Percentiles rank a stretch among this genome's conserved stretches.
Conservation (phyloP, 2,329 filamentous ascomycete species). For the Lachnum nothofagi region DNA sequence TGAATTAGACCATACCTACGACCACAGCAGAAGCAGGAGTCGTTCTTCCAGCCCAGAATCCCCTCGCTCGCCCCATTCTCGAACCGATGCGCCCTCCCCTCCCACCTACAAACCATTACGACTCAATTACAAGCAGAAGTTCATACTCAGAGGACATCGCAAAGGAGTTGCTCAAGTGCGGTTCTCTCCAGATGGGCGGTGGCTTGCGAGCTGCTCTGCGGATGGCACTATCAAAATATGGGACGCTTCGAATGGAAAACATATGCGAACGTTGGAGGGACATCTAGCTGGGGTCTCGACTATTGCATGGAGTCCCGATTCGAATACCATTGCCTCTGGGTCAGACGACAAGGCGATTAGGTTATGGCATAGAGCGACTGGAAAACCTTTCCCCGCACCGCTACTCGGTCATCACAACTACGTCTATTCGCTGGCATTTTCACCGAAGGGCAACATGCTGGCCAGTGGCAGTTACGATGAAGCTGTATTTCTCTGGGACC, state of each 20-base stretch:
- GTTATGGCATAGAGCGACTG: conserved; percentile 74
- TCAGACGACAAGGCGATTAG: conserved; percentile 95
- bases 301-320: conserved; percentile 90
- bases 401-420: conserved; percentile 92
- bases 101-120: conserved; percentile 24
- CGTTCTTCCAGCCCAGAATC: conserved; percentile 23
- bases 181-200: conserved; percentile 84
- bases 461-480: conserved; percentile 95
- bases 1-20: conserved; percentile 28
- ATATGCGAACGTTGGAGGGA: conserved; percentile 84
- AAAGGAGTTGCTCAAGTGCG: conserved; percentile 77
- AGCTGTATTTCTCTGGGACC: conserved; percentile 95
- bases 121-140: conserved; percentile 48
- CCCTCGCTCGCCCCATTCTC: conserved; percentile 25
- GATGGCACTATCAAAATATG: conserved; percentile 91
- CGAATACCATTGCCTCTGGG: conserved; percentile 78
- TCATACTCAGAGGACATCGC: conserved; percentile 71
- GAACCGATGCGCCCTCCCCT: conserved; percentile 19
- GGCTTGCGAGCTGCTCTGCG: conserved; percentile 85
- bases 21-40: conserved; percentile 19
- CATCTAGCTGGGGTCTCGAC: conserved; percentile 91
- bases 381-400: conserved; percentile 47
- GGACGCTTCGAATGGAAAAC: conserved; percentile 70
- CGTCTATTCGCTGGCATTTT: conserved; percentile 88
- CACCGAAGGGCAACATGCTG: conserved; percentile 96